phyloP scores from a whole-genome alignment of 805 yeast genomes.

The Candida ascalaphidarum region DNA sequence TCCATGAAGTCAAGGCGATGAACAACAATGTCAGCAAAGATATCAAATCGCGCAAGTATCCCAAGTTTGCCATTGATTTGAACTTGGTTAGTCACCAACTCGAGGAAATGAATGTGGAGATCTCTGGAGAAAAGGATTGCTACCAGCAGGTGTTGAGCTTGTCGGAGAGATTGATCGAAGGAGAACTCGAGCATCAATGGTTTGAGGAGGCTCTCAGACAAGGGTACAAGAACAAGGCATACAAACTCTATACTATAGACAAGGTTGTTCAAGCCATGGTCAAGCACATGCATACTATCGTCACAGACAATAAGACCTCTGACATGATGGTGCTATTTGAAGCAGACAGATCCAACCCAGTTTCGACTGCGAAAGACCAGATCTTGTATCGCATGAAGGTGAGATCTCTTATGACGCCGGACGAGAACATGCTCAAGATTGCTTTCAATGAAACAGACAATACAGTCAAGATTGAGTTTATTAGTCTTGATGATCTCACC shows the following conservation, averaged over 20 bases:
- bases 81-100: conserved; percentile 74
- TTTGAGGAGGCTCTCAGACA: conserved; percentile 94
- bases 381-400: conserved; percentile 85
- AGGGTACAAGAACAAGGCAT: conserved; percentile 89
- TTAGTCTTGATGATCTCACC: conserved; percentile 84
- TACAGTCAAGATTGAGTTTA: conserved; percentile 65
- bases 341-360: conserved; percentile 54
- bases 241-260: conserved; percentile 85
- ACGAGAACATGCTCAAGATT: conserved; percentile 90
- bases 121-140: conserved; percentile 53
- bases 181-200: conserved; percentile 87
- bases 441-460: conserved; percentile 49
- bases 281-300: conserved; percentile 80
- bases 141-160: conserved; percentile 73
- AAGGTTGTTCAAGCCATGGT: conserved; percentile 68
- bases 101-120: conserved; percentile 70
- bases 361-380: conserved; percentile 78
- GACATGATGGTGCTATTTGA: conserved; percentile 80
- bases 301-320: conserved; percentile 71
- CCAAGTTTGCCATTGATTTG: conserved; percentile 80
- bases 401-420: conserved; percentile 65
- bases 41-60: conserved; percentile 50
- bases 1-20: conserved; percentile 66
- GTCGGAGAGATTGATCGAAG: conserved; percentile 73
- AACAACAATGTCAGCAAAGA: conserved; percentile 69